Percentiles rank a stretch among this genome's conserved stretches.
These are phyloP conservation scores for Diddensiella santjacobensis DNA, from an alignment of 805 yeast genomes.

Conservation along the genomic window DNA sequence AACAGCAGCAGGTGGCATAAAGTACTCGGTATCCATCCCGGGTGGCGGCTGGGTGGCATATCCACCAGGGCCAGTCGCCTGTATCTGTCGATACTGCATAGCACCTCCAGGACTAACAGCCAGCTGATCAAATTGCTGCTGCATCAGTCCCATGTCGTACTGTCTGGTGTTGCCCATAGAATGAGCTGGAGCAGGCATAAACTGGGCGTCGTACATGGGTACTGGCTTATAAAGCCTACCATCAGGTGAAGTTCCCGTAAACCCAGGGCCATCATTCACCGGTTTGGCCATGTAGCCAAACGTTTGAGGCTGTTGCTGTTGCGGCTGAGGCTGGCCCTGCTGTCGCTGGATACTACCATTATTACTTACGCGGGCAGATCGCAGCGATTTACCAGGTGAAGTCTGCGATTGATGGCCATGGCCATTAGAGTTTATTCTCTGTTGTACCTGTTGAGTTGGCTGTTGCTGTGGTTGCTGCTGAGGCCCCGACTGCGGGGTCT, in stretches of 20 bases:
- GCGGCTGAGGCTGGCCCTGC: conserved; percentile 9
- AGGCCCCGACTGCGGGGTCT: neutral
- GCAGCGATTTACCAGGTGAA: neutral
- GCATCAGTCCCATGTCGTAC: conserved; percentile 8
- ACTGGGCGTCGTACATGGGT: neutral
- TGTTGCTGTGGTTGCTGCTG: conserved; percentile 10
- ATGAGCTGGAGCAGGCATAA: neutral
- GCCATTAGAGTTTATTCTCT: conserved; percentile 3
- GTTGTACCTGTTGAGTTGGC: conserved; percentile 5
- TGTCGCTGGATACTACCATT: neutral
- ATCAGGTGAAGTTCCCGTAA: neutral
- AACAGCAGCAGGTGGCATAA: conserved; percentile 3
- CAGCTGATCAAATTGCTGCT: conserved; percentile 18
- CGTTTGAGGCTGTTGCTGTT: conserved; percentile 5
- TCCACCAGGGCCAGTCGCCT: neutral
- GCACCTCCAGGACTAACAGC: conserved; percentile 2
- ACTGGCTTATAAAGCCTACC: neutral
- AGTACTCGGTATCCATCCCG: neutral
- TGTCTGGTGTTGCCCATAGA: neutral
- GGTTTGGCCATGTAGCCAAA: neutral
- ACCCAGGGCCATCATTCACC: neutral
- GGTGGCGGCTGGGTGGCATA: neutral
- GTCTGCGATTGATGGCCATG: neutral
- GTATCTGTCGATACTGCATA: conserved; percentile 1
- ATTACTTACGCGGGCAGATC: conserved; percentile 6